phyloP scores from a whole-genome alignment of 2,329 filamentous ascomycete species.

The Hymenotorrendiella dingleyae region DNA sequence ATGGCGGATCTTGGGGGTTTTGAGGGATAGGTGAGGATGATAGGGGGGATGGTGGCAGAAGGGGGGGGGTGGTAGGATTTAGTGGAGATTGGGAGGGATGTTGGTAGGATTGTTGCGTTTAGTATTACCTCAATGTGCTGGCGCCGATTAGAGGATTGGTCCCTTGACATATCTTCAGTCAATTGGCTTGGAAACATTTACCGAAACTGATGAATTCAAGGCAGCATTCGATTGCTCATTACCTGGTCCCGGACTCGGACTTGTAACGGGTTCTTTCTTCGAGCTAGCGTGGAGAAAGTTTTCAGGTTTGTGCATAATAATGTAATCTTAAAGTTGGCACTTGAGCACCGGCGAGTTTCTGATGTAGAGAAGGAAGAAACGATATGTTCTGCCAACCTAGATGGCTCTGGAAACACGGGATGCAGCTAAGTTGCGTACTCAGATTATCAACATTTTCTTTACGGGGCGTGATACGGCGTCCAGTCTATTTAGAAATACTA shows the following conservation, averaged over 20 bases:
- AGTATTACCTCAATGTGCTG: too few relatives aligned
- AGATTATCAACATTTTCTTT: not conserved
- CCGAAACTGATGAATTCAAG: not conserved
- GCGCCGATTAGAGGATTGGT: too few relatives aligned
- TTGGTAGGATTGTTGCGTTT: too few relatives aligned
- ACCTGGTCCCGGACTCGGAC: not conserved
- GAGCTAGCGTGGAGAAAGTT: not conserved
- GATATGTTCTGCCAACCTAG: not conserved
- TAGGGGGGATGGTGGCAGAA: too few relatives aligned
- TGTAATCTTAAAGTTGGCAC: not conserved
- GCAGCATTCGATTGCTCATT: not conserved
- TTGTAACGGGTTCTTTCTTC: not conserved
- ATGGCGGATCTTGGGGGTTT: too few relatives aligned
- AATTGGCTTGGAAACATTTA: not conserved
- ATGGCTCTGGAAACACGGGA: not conserved
- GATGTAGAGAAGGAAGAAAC: not conserved
- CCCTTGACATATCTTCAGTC: not conserved
- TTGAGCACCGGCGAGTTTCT: not conserved
- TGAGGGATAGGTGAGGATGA: too few relatives aligned
- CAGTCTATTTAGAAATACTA: not conserved
- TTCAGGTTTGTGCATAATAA: not conserved
- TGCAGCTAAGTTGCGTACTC: not conserved
- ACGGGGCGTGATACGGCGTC: not conserved
- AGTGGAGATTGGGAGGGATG: too few relatives aligned
- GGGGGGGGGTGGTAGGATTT: too few relatives aligned